A percentile compares a stretch with the other conserved stretches of the same genome.
phyloP scores from a whole-genome alignment of 768 basidiomycete genomes.

The Rhizopogon roseolus region DNA sequence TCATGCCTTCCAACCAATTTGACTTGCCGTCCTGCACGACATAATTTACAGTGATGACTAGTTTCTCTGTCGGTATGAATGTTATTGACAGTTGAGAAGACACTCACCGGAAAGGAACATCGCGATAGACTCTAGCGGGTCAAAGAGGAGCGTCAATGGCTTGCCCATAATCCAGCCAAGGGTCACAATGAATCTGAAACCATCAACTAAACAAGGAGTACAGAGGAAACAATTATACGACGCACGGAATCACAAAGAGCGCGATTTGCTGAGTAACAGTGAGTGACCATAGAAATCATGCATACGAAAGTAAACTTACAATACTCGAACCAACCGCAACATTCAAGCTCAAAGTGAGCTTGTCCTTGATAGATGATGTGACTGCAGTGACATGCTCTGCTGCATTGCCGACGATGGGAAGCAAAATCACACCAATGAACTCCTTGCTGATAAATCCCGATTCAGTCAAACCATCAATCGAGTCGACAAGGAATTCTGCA shows the following conservation, averaged over 20 bases:
- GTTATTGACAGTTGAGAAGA: neutral
- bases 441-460: conserved; percentile 59
- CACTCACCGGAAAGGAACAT: conserved; percentile 15
- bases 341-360: conserved; percentile 80
- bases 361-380: conserved; percentile 85
- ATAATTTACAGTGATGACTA: conserved; percentile 81
- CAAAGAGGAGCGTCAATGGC: conserved; percentile 78
- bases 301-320: conserved; percentile 36
- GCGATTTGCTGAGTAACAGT: conserved; percentile 55
- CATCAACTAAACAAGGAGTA: conserved; percentile 2
- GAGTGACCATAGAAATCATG: neutral
- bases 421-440: conserved; percentile 85
- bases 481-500: conserved; percentile 70
- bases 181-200: conserved; percentile 60
- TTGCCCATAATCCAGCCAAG: conserved; percentile 80
- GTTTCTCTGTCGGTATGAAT: neutral
- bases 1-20: conserved; percentile 87
- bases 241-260: conserved; percentile 62
- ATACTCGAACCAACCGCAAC: conserved; percentile 86
- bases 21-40: conserved; percentile 83
- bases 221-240: conserved; percentile 2
- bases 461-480: conserved; percentile 69
- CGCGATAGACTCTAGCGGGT: conserved; percentile 70
- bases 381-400: conserved; percentile 93
- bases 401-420: conserved; percentile 91